Conservation (phyloP, 305 asterid species). For the Fraxinus baroniana region DNA sequence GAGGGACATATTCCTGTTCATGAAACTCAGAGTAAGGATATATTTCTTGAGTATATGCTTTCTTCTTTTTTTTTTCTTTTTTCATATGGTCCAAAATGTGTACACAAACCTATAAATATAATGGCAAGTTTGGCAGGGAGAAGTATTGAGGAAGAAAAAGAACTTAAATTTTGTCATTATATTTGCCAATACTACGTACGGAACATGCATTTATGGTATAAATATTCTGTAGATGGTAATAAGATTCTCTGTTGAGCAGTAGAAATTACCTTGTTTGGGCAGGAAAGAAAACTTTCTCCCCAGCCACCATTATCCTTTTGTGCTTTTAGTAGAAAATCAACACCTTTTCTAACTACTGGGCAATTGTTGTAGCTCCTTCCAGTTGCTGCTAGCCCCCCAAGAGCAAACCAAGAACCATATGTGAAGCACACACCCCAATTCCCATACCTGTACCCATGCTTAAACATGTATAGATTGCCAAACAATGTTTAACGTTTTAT, state of each 20-base stretch:
- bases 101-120: background rate
- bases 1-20: conserved; percentile 62
- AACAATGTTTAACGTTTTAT: background rate
- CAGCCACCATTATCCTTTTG: conserved; percentile 84
- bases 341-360: conserved; percentile 57
- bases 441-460: conserved; percentile 59
- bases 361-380: conserved; percentile 61
- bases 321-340: conserved; percentile 54
- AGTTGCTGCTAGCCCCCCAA: conserved; percentile 72
- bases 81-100: background rate
- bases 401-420: conserved; percentile 91
- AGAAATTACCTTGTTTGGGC: conserved; percentile 68
- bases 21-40: background rate
- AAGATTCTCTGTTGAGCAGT: background rate
- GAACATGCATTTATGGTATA: background rate
- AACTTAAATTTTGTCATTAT: background rate
- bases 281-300: conserved; percentile 91
- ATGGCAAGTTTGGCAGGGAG: background rate
- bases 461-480: background rate
- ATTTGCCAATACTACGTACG: background rate
- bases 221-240: background rate
- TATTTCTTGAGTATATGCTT: background rate
- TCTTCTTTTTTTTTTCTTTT: background rate
- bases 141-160: background rate
- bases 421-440: conserved; percentile 92